phyloP scores from a whole-genome alignment of 352 stramenopile genomes.

The Globisporangium iwayamae region DNA sequence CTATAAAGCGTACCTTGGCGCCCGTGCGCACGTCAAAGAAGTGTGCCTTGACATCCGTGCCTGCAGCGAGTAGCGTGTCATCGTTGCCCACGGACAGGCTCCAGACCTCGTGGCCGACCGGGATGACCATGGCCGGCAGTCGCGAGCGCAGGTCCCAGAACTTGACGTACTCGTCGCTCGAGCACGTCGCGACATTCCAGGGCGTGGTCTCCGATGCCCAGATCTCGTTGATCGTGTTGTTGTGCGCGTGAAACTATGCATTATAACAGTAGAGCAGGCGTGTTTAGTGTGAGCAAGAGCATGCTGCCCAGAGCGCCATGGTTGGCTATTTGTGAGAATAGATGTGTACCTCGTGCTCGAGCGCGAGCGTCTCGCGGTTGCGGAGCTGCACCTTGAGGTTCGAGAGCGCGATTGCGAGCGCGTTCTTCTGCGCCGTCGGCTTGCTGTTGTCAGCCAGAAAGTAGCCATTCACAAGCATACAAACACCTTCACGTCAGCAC shows the following conservation, averaged over 20 bases:
- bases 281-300: background rate
- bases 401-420: constrained; percentile 64
- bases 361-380: constrained; percentile 60
- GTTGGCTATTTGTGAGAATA: background rate
- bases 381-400: constrained; percentile 66
- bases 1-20: constrained; percentile 20
- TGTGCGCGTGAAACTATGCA: constrained; percentile 63
- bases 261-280: background rate
- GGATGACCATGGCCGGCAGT: constrained; percentile 56
- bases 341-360: constrained; percentile 44
- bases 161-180: constrained; percentile 83
- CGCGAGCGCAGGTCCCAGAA: constrained; percentile 76
- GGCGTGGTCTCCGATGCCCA: constrained; percentile 64
- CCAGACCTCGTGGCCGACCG: constrained; percentile 71
- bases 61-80: constrained; percentile 70
- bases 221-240: constrained; percentile 78
- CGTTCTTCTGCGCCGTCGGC: constrained; percentile 50
- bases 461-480: background rate
- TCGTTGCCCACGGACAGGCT: constrained; percentile 70
- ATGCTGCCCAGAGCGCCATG: background rate
- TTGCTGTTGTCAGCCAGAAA: constrained; percentile 31
- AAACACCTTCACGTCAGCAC: background rate
- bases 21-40: constrained; percentile 81
- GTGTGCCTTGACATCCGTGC: constrained; percentile 72
- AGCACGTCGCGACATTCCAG: constrained; percentile 75